Base-by-base conservation (phyloP, 2,329 filamentous ascomycete species). In the Canariomyces notabilis region DNA sequence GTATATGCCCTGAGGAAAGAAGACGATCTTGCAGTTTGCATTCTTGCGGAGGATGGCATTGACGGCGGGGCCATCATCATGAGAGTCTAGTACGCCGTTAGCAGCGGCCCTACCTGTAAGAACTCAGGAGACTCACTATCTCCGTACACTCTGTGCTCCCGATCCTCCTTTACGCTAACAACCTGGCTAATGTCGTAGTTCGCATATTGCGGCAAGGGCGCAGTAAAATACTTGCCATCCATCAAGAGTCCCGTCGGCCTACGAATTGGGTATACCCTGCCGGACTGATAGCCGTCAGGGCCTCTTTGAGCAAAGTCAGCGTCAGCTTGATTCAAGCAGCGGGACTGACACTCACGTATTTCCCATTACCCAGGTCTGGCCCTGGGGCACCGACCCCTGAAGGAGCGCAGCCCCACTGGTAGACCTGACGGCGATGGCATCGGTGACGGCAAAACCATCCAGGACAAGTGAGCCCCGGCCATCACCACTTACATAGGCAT, bases 1-100 rank as follows among this genome's bases (percentile, higher is more conserved):
- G 59, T 80, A 80, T 43, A 73, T 68, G 22, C 77, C 77, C 45
- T 71, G 71, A 19, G 76, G 75, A 54, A 80, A 72, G 58, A 71
- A 80, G 19, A 76, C 68, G 43, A 80, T 67, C 40, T 70, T 67
- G 37, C 65, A 63, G 22, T 53, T 58, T 15, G 59, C 59, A 22
- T 60, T 51, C 39, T 59, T 56, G 33, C 57, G 46, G 16, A 67
- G 53, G 39, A 66, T 62, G 6, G 55, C 55, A 38, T 66, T 63
- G 37, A 67, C 55, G 15, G 51, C 54, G 0, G 54, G 58, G 16
- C 59, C 61, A 53, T 67, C 68, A 48, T 68, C 59, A 6, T 60
- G 59, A 12, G 48, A 49, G 35, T 68, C 67, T 55, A 22, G 34
- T 6, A 8, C n/a, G 26, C 7, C 29, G 22, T 46, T 29, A 48